phyloP scores from a whole-genome alignment of 768 basidiomycete genomes.

The Jaapia argillacea region DNA sequence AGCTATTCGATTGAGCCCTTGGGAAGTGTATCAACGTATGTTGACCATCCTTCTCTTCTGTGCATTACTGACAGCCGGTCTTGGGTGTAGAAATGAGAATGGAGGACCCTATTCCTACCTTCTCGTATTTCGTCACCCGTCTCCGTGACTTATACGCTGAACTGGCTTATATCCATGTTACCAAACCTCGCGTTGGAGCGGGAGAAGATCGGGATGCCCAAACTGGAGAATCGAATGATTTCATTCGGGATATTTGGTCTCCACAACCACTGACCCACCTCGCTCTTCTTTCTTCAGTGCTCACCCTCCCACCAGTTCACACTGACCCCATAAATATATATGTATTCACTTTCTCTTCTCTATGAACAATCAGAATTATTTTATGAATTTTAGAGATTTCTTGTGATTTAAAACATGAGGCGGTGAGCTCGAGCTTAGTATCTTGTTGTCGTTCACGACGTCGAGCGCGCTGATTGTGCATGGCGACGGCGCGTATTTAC shows the following conservation, averaged over 20 bases:
- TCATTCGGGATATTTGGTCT: slow-evolving; percentile 9
- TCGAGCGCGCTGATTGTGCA: too few relatives aligned
- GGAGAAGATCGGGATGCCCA: background rate
- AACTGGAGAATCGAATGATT: slow-evolving; percentile 5
- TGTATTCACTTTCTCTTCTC: too few relatives aligned
- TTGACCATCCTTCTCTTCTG: slow-evolving; percentile 11
- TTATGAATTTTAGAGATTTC: too few relatives aligned
- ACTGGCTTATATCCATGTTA: slow-evolving; percentile 25
- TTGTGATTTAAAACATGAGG: too few relatives aligned
- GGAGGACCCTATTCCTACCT: slow-evolving; percentile 16
- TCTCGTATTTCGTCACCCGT: slow-evolving; percentile 13
- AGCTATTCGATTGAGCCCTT: slow-evolving; percentile 28
- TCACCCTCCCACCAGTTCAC: too few relatives aligned
- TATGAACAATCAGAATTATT: too few relatives aligned
- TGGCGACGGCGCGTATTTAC: too few relatives aligned
- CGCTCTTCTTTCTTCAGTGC: too few relatives aligned
- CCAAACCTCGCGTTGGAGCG: slow-evolving; percentile 6
- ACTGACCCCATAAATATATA: too few relatives aligned
- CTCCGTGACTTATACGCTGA: slow-evolving; percentile 13
- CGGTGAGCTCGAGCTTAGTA: too few relatives aligned
- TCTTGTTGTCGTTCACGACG: too few relatives aligned
- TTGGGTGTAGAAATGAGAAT: slow-evolving; percentile 18
- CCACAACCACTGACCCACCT: slow-evolving; percentile 9
- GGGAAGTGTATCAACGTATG: slow-evolving; percentile 21
- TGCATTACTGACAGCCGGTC: too few relatives aligned